A percentile compares a stretch with the other conserved stretches of the same genome.
These are phyloP conservation scores for Kalanchoe fedtschenkoi DNA, from an alignment of 164 flowering plant genomes.

Conservation along the genomic window DNA sequence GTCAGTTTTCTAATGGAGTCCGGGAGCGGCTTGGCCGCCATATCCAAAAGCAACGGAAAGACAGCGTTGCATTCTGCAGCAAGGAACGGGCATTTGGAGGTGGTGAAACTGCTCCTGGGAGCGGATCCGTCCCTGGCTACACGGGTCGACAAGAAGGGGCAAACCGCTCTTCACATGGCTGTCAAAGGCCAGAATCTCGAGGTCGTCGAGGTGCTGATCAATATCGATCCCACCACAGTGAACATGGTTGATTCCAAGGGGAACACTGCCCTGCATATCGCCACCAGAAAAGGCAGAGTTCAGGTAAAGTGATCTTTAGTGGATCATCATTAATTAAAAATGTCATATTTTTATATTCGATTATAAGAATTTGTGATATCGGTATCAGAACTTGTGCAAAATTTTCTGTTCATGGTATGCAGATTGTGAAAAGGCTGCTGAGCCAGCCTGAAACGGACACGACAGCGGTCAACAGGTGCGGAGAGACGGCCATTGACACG, in stretches of 20 bases:
- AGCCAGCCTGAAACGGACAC: constrained; percentile 34
- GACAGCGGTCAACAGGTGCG: constrained; percentile 44
- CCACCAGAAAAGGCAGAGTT: constrained; percentile 69
- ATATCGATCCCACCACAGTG: constrained; percentile 36
- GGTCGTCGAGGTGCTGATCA: constrained; percentile 68
- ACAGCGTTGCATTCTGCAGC: constrained; percentile 88
- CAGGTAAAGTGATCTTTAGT: constrained; percentile 33
- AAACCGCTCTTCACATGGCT: constrained; percentile 97
- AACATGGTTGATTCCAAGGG: constrained; percentile 79
- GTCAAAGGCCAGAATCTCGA: constrained; percentile 70
- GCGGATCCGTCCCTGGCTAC: constrained; percentile 50
- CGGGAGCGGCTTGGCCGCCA: constrained; percentile 55
- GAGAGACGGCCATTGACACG: constrained; percentile 86
- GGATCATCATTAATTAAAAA: not conserved
- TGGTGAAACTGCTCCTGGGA: constrained; percentile 51
- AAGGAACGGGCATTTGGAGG: constrained; percentile 75
- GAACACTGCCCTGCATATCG: constrained; percentile 78
- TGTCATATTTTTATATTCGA: not conserved
- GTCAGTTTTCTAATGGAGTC: constrained; percentile 60
- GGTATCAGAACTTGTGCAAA: no score
- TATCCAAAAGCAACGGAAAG: constrained; percentile 85
- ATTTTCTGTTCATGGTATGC: constrained; percentile 14
- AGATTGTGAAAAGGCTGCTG: constrained; percentile 65
- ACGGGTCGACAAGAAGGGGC: constrained; percentile 82
- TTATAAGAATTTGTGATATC: not conserved